Evolutionary conservation across 345 rosid species (phyloP).

Genomic region (Syzygium aromaticum): DNA sequence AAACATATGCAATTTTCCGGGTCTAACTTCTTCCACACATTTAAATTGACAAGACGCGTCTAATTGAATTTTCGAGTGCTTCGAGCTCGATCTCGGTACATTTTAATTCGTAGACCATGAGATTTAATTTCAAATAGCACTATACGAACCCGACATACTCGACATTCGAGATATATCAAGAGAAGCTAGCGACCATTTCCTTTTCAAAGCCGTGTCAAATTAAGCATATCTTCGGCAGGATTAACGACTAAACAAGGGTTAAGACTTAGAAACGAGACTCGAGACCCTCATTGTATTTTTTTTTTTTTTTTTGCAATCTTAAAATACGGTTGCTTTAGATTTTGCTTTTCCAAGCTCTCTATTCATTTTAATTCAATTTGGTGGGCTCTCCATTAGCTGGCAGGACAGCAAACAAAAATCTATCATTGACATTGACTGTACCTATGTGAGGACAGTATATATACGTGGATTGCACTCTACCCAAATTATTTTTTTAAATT

Average conservation of each 20-base stretch:
- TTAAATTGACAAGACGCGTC: neutral
- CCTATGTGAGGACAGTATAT: neutral
- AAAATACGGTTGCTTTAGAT: neutral
- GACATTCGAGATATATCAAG: neutral
- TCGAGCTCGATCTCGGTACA: accelerated
- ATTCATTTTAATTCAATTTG: neutral
- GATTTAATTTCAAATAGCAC: neutral
- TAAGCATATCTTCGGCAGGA: neutral
- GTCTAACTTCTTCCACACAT: neutral
- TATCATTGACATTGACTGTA: neutral
- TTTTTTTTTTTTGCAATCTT: neutral
- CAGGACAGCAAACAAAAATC: neutral
- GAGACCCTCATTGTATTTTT: neutral
- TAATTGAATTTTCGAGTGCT: neutral
- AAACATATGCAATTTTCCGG: neutral
- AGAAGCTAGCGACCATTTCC: neutral
- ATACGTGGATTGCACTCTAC: conserved; percentile 4
- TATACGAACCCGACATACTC: neutral
- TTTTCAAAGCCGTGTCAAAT: neutral
- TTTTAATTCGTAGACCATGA: neutral
- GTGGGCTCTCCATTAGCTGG: neutral
- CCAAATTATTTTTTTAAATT: neutral
- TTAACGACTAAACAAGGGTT: neutral
- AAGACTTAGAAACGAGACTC: neutral
- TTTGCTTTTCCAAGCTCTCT: neutral